Percentiles rank a stretch among this genome's conserved stretches.
Conservation (phyloP, 176 grass and related monocot genomes). For the Eragrostis curvula region DNA sequence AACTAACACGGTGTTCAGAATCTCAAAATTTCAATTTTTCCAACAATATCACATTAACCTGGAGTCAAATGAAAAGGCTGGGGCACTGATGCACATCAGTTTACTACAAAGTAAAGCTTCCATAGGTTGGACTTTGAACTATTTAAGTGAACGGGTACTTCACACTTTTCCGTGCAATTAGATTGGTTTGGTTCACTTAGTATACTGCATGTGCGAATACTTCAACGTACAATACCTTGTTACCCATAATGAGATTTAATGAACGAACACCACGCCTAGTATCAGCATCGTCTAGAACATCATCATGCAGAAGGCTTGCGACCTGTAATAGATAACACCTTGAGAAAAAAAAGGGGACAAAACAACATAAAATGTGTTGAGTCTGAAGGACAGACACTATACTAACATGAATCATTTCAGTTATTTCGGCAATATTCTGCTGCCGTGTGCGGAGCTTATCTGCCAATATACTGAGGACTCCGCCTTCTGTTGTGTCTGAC, state of each 20-base stretch:
- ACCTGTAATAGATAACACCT: constrained; percentile 58
- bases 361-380: background rate
- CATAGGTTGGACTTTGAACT: background rate
- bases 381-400: constrained; percentile 7
- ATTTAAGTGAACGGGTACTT: background rate
- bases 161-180: background rate
- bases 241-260: constrained; percentile 93
- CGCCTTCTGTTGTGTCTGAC: constrained; percentile 51
- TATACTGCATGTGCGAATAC: background rate
- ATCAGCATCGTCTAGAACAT: constrained; percentile 97
- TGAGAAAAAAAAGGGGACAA: background rate
- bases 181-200: background rate
- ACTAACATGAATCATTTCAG: constrained; percentile 99
- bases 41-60: background rate
- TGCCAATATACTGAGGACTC: constrained; percentile 68
- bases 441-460: constrained; percentile 72
- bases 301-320: constrained; percentile 97
- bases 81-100: background rate
- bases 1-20: background rate
- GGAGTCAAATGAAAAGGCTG: background rate
- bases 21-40: background rate
- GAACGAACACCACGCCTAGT: constrained; percentile 93
- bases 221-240: constrained; percentile 65
- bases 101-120: background rate
- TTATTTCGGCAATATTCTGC: constrained; percentile 87